Percentiles rank a stretch among this genome's conserved stretches.
Conservation (phyloP, 2,329 filamentous ascomycete genomes). For the Orbilia oligospora region DNA sequence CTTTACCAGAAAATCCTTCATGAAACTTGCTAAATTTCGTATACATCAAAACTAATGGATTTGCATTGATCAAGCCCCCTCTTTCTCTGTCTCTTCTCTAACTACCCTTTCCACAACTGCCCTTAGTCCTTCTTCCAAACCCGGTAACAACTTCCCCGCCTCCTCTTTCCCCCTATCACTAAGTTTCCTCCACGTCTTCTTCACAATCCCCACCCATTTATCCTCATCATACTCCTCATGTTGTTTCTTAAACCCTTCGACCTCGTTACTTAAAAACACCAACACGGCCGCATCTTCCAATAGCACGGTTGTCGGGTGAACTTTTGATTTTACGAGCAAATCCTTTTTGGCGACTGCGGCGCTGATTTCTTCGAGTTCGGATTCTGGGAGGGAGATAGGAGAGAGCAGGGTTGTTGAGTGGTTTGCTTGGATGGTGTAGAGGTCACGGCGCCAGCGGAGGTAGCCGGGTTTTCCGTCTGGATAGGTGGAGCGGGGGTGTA, state of each 20-base stretch:
- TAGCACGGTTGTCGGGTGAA: constrained; percentile 40
- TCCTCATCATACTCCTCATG: constrained; percentile 54
- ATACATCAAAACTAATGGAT: neutral
- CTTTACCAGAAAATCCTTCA: constrained; percentile 1
- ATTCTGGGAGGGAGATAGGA: constrained; percentile 25
- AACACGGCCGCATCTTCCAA: constrained; percentile 47
- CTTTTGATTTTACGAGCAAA: constrained; percentile 43
- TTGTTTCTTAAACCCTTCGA: constrained; percentile 43
- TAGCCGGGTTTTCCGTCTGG: constrained; percentile 48
- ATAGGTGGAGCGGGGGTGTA: constrained; percentile 49
- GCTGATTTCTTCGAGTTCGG: constrained; percentile 37
- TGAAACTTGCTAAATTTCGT: neutral
- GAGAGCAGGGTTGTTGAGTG: constrained; percentile 46
- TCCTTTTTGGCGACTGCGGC: constrained; percentile 41
- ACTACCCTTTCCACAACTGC: constrained; percentile 37
- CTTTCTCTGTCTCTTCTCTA: constrained; percentile 25
- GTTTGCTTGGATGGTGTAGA: constrained; percentile 49
- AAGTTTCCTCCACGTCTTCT: constrained; percentile 53
- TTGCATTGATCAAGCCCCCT: neutral
- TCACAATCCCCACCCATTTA: constrained; percentile 50
- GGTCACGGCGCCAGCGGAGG: constrained; percentile 55
- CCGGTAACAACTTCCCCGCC: constrained; percentile 42
- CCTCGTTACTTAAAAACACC: constrained; percentile 49
- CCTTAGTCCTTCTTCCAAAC: constrained; percentile 43
- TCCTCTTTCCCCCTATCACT: constrained; percentile 42